These are phyloP conservation scores for Papiliotrema fonsecae DNA, from an alignment of 1,284 basidiomycete genomes.

Conservation along the genomic window DNA sequence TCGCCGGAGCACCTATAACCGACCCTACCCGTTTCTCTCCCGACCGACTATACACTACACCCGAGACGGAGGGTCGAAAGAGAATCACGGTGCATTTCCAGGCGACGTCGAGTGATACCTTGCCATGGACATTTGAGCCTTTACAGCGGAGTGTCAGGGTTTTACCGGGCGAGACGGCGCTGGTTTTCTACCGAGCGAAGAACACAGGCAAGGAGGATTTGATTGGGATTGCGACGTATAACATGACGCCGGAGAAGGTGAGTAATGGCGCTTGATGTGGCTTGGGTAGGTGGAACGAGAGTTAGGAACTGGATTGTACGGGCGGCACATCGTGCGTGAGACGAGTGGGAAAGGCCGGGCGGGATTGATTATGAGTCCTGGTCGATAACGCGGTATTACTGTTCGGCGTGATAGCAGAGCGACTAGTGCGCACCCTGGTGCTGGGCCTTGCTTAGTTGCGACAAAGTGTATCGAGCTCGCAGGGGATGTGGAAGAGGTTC, in stretches of 20 bases:
- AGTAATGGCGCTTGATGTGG: neutral
- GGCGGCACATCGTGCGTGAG: no score
- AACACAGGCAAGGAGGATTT: slow-evolving; percentile 82
- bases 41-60: slow-evolving; percentile 71
- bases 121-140: slow-evolving; percentile 91
- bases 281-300: neutral
- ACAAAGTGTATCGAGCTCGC: neutral
- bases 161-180: slow-evolving; percentile 88
- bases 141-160: slow-evolving; percentile 87
- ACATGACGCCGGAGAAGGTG: slow-evolving; percentile 59
- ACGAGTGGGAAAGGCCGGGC: no score
- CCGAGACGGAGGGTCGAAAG: slow-evolving; percentile 57
- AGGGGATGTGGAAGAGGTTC: no score
- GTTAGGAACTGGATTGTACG: no score
- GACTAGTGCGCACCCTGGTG: neutral
- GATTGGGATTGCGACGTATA: slow-evolving; percentile 98
- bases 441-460: neutral
- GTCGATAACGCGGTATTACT: no score
- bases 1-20: slow-evolving; percentile 88
- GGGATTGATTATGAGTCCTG: no score
- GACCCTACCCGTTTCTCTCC: slow-evolving; percentile 74
- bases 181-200: slow-evolving; percentile 94
- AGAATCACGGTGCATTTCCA: slow-evolving; percentile 91
- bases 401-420: no score
- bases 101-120: slow-evolving; percentile 78